phyloP scores from a whole-genome alignment of 768 basidiomycete species.

The Boletus rubroflammeus region DNA sequence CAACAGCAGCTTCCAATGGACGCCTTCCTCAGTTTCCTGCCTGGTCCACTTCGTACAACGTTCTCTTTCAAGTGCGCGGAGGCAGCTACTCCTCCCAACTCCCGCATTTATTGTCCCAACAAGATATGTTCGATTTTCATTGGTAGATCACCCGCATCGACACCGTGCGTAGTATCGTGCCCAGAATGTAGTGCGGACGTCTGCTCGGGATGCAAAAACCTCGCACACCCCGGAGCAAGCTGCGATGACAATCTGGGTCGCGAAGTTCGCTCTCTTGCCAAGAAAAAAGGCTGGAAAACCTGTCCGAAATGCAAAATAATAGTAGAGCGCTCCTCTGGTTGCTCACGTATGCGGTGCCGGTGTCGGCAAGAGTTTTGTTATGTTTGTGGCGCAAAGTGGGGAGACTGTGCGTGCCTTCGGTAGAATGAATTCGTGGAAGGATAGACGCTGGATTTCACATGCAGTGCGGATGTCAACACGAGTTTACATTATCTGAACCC shows the following conservation, averaged over 20 bases:
- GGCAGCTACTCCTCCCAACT: slow-evolving; percentile 38
- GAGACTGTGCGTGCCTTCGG: not conserved
- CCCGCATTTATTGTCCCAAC: slow-evolving; percentile 49
- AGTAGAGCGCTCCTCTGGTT: slow-evolving; percentile 52
- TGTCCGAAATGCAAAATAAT: slow-evolving; percentile 56
- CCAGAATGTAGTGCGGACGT: slow-evolving; percentile 36
- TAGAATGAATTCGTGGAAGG: not conserved
- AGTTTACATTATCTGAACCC: not conserved
- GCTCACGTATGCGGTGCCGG: slow-evolving; percentile 57
- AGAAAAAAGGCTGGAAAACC: slow-evolving; percentile 50
- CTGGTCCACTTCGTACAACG: slow-evolving; percentile 20
- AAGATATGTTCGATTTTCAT: slow-evolving; percentile 51
- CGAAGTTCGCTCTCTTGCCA: slow-evolving; percentile 46
- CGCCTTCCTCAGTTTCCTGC: slow-evolving; percentile 31
- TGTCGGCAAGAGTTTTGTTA: slow-evolving; percentile 34
- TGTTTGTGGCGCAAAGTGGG: slow-evolving; percentile 14
- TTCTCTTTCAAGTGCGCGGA: slow-evolving; percentile 47
- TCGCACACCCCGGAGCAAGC: slow-evolving; percentile 35
- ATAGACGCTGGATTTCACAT: not conserved
- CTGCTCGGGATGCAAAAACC: slow-evolving; percentile 49
- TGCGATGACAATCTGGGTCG: slow-evolving; percentile 44
- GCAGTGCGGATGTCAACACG: not conserved
- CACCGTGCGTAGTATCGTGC: slow-evolving; percentile 33
- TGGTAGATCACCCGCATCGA: slow-evolving; percentile 34
- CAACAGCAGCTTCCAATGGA: slow-evolving; percentile 33